These are phyloP conservation scores for Bryoerythrophyllum caledonicum DNA, from an alignment of 225 moss, liverwort and hornwort species.

Conservation along the genomic window DNA sequence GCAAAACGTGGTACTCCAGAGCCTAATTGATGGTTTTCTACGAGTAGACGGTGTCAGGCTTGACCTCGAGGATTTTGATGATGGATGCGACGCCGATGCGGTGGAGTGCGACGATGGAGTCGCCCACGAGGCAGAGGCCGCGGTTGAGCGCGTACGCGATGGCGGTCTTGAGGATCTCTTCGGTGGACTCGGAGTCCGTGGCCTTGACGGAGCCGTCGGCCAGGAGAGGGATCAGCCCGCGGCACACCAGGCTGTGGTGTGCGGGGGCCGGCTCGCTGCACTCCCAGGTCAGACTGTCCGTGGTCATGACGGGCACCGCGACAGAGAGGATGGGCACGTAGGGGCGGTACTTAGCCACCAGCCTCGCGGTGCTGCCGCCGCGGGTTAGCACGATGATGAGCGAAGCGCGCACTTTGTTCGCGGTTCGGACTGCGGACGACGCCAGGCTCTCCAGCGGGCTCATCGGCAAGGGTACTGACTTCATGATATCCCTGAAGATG, in stretches of 20 bases:
- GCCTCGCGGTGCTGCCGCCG: constrained; percentile 84
- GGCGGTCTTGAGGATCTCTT: constrained; percentile 76
- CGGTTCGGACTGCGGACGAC: constrained; percentile 78
- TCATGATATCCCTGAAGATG: constrained; percentile 82
- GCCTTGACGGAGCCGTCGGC: constrained; percentile 89
- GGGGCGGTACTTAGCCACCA: constrained; percentile 89
- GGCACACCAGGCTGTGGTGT: constrained; percentile 79
- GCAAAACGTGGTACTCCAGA: background rate
- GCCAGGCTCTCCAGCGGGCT: constrained; percentile 86
- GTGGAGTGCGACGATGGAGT: constrained; percentile 85
- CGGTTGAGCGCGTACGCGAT: constrained; percentile 56
- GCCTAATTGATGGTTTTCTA: background rate
- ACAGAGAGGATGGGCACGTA: constrained; percentile 83
- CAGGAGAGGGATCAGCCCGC: constrained; percentile 86
- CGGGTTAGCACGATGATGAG: constrained; percentile 82
- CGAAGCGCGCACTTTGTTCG: constrained; percentile 77
- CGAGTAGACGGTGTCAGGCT: constrained; percentile 12
- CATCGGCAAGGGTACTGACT: constrained; percentile 77
- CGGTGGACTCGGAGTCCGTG: constrained; percentile 84
- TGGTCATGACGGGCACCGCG: constrained; percentile 83
- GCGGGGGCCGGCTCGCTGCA: constrained; percentile 86
- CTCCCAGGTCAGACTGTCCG: constrained; percentile 68
- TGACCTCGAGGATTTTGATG: constrained; percentile 87
- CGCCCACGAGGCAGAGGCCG: constrained; percentile 70
- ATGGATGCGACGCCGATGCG: constrained; percentile 85